Conservation (phyloP, 805 yeast genomes). For the Candida vartiovaarae region DNA sequence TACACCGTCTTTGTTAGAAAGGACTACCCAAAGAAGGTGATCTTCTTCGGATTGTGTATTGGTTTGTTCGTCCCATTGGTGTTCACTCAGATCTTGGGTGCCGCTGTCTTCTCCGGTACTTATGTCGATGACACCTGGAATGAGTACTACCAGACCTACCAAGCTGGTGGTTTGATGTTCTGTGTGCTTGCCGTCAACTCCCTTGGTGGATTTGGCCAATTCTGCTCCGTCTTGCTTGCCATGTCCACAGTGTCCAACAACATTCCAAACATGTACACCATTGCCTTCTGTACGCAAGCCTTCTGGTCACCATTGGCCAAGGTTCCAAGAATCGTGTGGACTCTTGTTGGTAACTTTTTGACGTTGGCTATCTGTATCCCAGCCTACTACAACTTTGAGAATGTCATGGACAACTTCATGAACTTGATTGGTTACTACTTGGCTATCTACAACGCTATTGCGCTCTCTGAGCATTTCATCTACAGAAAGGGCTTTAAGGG, state of each 20-base stretch:
- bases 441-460: constrained; percentile 74
- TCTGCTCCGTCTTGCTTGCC: constrained; percentile 79
- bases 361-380: constrained; percentile 87
- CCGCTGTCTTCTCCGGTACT: constrained; percentile 74
- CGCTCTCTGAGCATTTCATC: constrained; percentile 76
- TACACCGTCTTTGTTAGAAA: constrained; percentile 83
- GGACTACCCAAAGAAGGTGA: constrained; percentile 47
- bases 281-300: constrained; percentile 81
- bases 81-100: constrained; percentile 75
- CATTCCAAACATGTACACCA: constrained; percentile 90
- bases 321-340: constrained; percentile 83
- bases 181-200: constrained; percentile 73
- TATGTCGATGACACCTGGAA: constrained; percentile 38
- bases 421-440: constrained; percentile 86
- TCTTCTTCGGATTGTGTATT: constrained; percentile 54
- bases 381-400: constrained; percentile 66
- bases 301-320: constrained; percentile 66
- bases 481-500: constrained; percentile 56
- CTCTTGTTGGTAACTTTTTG: constrained; percentile 63
- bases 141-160: constrained; percentile 42
- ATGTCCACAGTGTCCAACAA: constrained; percentile 86
- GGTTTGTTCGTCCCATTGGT: constrained; percentile 66
- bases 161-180: constrained; percentile 79
- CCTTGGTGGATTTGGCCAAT: constrained; percentile 83
- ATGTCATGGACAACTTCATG: constrained; percentile 82